Conservation (phyloP, 352 stramenopile genomes). For the Phytopythium mirpurense region DNA sequence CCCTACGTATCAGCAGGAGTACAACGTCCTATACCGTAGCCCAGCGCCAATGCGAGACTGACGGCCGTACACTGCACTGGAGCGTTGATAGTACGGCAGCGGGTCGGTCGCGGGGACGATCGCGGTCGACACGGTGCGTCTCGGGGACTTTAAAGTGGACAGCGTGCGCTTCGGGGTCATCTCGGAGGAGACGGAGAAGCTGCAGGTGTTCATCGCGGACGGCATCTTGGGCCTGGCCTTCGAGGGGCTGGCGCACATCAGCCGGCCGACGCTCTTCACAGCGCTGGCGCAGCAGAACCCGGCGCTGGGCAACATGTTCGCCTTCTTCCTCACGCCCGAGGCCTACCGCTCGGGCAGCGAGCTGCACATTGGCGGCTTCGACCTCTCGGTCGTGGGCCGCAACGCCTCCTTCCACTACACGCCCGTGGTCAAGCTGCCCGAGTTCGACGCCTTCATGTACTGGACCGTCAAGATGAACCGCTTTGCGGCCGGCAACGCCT, state of each 20-base stretch:
- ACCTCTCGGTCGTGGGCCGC: conserved; percentile 69
- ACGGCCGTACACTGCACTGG: no score
- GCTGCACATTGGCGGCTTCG: conserved; percentile 80
- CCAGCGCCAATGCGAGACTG: no score
- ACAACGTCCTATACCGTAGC: no score
- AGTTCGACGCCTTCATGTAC: conserved; percentile 81
- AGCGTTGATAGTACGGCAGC: conserved; percentile 85
- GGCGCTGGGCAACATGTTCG: conserved; percentile 82
- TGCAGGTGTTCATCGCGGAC: conserved; percentile 83
- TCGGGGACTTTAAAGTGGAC: conserved; percentile 64
- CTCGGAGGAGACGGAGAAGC: conserved; percentile 53
- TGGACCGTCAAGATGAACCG: conserved; percentile 80
- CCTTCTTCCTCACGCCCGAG: conserved; percentile 82
- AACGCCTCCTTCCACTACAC: conserved; percentile 89
- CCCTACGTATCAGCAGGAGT: no score
- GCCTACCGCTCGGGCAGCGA: conserved; percentile 65
- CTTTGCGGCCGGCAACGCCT: conserved; percentile 26
- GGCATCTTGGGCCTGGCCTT: conserved; percentile 86
- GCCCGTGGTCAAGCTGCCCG: conserved; percentile 74
- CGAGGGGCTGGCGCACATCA: conserved; percentile 84
- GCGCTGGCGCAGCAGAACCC: conserved; percentile 56
- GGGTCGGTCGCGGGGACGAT: conserved; percentile 75
- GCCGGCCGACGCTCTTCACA: conserved; percentile 77
- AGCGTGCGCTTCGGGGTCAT: conserved; percentile 79
- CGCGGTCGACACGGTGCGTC: conserved; percentile 61